These are phyloP conservation scores for Xylaria scruposa DNA, from an alignment of 495 filamentous ascomycete genomes.

Conservation along the genomic window DNA sequence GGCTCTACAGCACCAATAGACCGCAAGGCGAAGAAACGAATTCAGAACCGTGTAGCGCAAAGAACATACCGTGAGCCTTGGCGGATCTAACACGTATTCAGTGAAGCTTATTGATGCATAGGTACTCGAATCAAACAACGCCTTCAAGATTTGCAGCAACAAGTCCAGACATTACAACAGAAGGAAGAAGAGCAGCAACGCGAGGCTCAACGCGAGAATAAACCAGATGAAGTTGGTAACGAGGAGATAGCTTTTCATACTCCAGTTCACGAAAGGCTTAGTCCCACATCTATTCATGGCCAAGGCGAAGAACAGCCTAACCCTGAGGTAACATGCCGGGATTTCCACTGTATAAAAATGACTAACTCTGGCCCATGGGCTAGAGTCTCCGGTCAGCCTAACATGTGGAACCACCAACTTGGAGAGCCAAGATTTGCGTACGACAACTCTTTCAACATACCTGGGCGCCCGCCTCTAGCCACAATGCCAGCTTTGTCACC, in stretches of 20 bases:
- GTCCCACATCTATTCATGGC: not conserved
- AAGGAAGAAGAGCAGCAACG: slow-evolving; percentile 11
- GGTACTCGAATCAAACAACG: slow-evolving; percentile 18
- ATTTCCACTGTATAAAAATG: not conserved
- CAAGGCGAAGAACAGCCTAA: not conserved
- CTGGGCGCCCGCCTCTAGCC: not conserved
- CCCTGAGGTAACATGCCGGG: not conserved
- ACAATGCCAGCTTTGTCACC: not conserved
- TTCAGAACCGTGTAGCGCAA: slow-evolving; percentile 17
- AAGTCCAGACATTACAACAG: slow-evolving; percentile 4
- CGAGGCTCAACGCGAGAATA: not conserved
- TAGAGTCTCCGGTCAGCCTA: not conserved
- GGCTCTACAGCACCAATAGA: slow-evolving; percentile 1
- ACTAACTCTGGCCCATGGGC: not conserved
- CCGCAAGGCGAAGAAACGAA: slow-evolving; percentile 18
- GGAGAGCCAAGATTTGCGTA: not conserved
- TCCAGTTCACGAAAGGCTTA: not conserved
- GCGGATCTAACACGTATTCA: not conserved
- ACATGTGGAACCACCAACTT: slow-evolving; percentile 4
- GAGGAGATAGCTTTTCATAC: not conserved
- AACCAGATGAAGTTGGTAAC: slow-evolving; percentile 10
- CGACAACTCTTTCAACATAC: not conserved
- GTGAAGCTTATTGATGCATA: not conserved
- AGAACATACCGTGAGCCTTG: slow-evolving; percentile 19
- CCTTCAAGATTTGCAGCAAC: slow-evolving; percentile 18